These are phyloP conservation scores for Mycena sanguinolenta DNA, from an alignment of 768 basidiomycete genomes.

Conservation along the genomic window DNA sequence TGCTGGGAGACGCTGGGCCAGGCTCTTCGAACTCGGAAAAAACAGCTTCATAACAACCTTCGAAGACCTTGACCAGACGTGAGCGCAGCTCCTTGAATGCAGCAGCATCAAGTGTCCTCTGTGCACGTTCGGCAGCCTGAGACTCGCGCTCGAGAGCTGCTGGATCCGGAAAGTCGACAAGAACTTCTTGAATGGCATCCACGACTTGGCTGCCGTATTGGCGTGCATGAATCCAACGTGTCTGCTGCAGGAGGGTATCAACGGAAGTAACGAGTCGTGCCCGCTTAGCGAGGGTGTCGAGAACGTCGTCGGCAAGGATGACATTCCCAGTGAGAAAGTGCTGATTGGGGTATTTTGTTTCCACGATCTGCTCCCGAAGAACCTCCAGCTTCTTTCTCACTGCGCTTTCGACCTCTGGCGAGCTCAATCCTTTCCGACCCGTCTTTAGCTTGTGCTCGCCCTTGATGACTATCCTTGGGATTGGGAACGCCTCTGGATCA, in stretches of 20 bases:
- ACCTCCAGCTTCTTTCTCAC: slow-evolving; percentile 11
- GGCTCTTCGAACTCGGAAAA: background rate
- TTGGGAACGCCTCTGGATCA: slow-evolving; percentile 12
- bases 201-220: slow-evolving; percentile 1
- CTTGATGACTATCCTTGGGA: slow-evolving; percentile 1
- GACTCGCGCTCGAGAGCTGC: slow-evolving; percentile 6
- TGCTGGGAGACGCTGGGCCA: fast-evolving
- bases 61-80: slow-evolving; percentile 5
- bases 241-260: slow-evolving; percentile 4
- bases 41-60: slow-evolving; percentile 23
- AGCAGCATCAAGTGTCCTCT: slow-evolving; percentile 1
- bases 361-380: slow-evolving; percentile 20
- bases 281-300: slow-evolving; percentile 21
- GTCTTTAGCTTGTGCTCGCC: background rate
- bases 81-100: slow-evolving; percentile 19
- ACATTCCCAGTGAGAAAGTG: slow-evolving; percentile 28
- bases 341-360: slow-evolving; percentile 17
- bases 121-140: background rate
- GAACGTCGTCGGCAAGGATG: slow-evolving; percentile 13
- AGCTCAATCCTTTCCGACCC: slow-evolving; percentile 18
- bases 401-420: slow-evolving; percentile 14
- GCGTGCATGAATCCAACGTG: background rate
- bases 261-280: slow-evolving; percentile 16
- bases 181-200: background rate
- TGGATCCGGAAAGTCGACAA: slow-evolving; percentile 10